phyloP scores from a whole-genome alignment of 305 asterid species.

The Fraxinus dipetala region DNA sequence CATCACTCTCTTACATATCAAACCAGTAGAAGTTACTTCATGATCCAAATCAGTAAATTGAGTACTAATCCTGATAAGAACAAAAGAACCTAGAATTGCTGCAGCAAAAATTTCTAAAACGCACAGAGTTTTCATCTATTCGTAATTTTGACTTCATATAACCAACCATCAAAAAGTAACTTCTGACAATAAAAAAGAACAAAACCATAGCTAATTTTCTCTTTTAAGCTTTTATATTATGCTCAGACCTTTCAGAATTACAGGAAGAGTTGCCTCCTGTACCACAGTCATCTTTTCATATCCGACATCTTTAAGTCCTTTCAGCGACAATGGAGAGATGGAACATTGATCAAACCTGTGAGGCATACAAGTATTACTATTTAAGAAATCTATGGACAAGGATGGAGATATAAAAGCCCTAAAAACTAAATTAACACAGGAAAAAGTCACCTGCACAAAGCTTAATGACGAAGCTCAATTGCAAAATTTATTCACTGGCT shows the following conservation, averaged over 20 bases:
- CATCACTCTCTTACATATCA: neutral
- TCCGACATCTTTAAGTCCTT: constrained; percentile 90
- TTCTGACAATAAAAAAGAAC: constrained; percentile 1
- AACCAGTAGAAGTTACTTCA: neutral
- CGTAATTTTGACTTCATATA: neutral
- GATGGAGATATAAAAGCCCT: neutral
- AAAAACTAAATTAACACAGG: constrained; percentile 1
- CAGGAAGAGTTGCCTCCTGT: constrained; percentile 92
- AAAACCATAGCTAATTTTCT: neutral
- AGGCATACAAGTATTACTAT: constrained; percentile 18
- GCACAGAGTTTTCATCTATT: neutral
- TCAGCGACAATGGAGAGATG: constrained; percentile 67
- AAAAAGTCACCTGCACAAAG: neutral
- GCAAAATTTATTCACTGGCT: neutral
- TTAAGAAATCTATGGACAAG: neutral
- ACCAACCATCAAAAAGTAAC: constrained; percentile 15
- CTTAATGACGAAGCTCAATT: neutral
- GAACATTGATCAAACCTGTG: constrained; percentile 82
- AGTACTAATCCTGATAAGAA: constrained; percentile 3
- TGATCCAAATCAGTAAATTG: neutral
- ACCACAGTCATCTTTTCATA: constrained; percentile 91
- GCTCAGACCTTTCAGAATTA: constrained; percentile 69
- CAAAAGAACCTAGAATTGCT: neutral
- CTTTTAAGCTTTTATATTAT: constrained; percentile 8
- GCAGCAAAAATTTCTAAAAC: neutral